Base-by-base conservation (phyloP, 768 basidiomycete species). In the Kwoniella dendrophila region DNA sequence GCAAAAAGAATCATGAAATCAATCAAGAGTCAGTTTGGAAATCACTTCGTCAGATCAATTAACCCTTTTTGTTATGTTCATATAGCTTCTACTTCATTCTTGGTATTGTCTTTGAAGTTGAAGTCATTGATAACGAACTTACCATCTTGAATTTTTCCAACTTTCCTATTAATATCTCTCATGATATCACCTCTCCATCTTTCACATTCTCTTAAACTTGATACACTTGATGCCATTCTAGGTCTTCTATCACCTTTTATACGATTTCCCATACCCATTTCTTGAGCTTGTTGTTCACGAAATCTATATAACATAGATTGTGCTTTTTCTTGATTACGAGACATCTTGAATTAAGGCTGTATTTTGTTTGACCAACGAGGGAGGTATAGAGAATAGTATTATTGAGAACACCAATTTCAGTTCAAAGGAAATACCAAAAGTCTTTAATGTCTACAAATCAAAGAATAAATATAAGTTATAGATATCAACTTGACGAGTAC, bases 141-240 rank as follows among this genome's bases (percentile, higher is more conserved):
- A 93, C 92, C 81, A 73, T 99, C 95, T 79, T 99, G 95, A 47
- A 98, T 98, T 80, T 98, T 97, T 16, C 92, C 92, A 26, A 98
- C 95, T 78, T 99, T 98, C 63, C 95, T 78, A 75, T 90, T 92
- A 50, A 97, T 93, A 75, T 99, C 95, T 43, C 92, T 83, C 57
- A 99, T 76, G 20, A 97, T 91, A 79, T 98, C 95, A 59, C 94
- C 95, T 75, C 95, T 82, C 92, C 93, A 98, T 57, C 92, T 83
- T 79, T 99, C 95, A 71, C 92, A 94, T 49, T 97, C 93, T 36
- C 91, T 83, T 70, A 98, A 77, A 72, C 89, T 93, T 79, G 94
- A 94, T 77, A 92, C 94, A 12, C 87, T 85, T 67, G 88, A 89
- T 11, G 95, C 93, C 88, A 97, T 90, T 56, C 89, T 85, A 44